A percentile compares a stretch with the other conserved stretches of the same genome.
Evolutionary conservation across 208 protist species (phyloP).

Genomic region (Leishmania major): DNA sequence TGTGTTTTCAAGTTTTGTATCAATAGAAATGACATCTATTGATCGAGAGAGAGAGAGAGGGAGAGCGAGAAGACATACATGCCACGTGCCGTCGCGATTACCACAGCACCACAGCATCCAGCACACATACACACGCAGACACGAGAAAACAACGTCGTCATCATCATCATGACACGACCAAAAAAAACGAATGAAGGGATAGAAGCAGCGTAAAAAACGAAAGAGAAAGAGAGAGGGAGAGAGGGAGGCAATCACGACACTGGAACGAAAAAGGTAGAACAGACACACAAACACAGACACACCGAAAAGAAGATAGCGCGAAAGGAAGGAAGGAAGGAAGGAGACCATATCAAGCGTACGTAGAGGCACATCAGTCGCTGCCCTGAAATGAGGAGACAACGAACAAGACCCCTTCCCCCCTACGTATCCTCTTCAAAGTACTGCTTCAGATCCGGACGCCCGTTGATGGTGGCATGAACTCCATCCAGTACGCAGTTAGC

Average conservation of each 20-base stretch:
- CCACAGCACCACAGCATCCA: neutral
- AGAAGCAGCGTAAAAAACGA: neutral
- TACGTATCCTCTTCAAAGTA: conserved; percentile 16
- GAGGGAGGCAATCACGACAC: neutral
- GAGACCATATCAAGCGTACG: no score
- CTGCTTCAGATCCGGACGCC: conserved; percentile 7
- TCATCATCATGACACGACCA: neutral
- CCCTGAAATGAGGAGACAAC: neutral
- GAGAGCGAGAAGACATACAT: no score
- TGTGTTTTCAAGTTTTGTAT: no score
- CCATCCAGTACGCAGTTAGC: conserved; percentile 11
- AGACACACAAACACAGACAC: neutral
- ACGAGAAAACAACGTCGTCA: neutral
- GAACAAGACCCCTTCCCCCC: neutral
- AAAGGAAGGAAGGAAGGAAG: neutral
- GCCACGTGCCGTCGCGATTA: neutral
- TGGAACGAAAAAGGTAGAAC: neutral
- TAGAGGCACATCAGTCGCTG: neutral
- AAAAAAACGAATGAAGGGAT: neutral
- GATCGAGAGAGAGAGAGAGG: no score
- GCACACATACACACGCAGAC: neutral
- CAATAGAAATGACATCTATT: no score
- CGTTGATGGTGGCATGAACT: conserved; percentile 12
- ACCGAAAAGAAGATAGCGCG: neutral
- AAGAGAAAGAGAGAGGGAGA: neutral